Evolutionary conservation across 208 protist genomes (phyloP), one percentile per base, ranked within the genome.

Genomic region (Plasmodiophora brassicae): DNA sequence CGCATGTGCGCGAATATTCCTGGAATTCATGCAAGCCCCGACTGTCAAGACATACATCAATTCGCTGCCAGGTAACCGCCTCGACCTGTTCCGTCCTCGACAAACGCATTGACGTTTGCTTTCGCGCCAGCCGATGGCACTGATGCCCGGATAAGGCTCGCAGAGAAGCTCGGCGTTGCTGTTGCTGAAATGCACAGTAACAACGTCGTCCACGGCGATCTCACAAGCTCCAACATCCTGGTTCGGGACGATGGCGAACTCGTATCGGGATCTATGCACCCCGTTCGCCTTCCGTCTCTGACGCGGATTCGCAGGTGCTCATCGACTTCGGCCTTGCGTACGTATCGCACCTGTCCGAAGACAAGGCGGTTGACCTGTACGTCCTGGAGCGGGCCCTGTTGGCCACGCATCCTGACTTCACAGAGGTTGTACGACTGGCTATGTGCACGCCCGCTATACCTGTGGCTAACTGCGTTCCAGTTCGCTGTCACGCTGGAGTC

Each of bases 321-420:
- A 96, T 99, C 46, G 98, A 99, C 91, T 99, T 99, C 93, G 98
- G 97, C 1, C 93, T 99, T 0, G 94, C 95, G 41, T 96, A 91
- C 84, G 90, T 95, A 22, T 96, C 96, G 72, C 93, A 86, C 36
- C 93, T 91, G 38, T 87, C 90, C 0, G 97, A 99, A 92, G 97
- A 99, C 89, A 96, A 96, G 39, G 98, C 97, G 0, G 97, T 99
- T 0, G 98, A 99, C 90, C 91, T 99, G 0, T 99, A 98, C 88
- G 97, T 99, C 45, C 92, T 99, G 0, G 97, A 99, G 92, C 90
- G 96, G n/a, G 97, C 97, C 14, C 93, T 99, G 53, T 71, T 93
- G 1, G 95, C 93, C 0, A 98, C 97, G 0, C 97, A 99, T 90
- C 95, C 96, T n/a, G 90, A 93, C 8, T 92, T 92, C 10, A 91